These are phyloP conservation scores for Xylariaceae sp. DNA, from an alignment of 2,329 filamentous ascomycete genomes.

Conservation along the genomic window DNA sequence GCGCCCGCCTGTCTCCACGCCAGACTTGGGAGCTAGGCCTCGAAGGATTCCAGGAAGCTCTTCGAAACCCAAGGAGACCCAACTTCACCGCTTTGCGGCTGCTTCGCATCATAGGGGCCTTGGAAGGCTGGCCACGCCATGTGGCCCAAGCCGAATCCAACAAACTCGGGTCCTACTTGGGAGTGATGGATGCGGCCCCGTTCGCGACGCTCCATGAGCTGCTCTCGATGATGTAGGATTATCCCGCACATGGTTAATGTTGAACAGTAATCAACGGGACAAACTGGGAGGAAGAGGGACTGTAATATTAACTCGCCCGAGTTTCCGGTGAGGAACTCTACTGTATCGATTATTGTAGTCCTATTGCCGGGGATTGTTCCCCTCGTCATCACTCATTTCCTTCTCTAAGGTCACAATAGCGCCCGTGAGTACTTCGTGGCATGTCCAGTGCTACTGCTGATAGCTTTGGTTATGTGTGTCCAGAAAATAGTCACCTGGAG, in stretches of 20 bases:
- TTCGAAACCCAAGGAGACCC: slow-evolving; percentile 10
- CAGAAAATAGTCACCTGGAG: no score
- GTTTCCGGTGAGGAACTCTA: no score
- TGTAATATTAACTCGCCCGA: no score
- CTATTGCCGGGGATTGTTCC: no score
- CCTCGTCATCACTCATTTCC: no score
- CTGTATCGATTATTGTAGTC: no score
- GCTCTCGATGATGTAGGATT: not conserved
- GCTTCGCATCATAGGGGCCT: slow-evolving; percentile 14
- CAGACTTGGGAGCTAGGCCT: slow-evolving; percentile 40
- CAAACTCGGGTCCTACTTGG: not conserved
- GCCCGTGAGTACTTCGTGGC: no score
- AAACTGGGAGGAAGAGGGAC: no score
- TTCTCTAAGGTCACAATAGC: no score
- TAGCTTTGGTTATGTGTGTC: no score
- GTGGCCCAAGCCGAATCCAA: slow-evolving; percentile 5
- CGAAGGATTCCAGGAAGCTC: slow-evolving; percentile 33
- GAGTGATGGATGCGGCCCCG: not conserved
- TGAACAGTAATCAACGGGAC: no score
- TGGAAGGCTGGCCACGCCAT: slow-evolving; percentile 15
- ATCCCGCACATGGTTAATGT: not conserved
- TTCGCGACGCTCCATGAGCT: not conserved
- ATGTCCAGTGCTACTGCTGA: no score
- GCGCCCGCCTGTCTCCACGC: slow-evolving; percentile 29
- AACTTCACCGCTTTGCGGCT: slow-evolving; percentile 18